Percentiles rank a stretch among this genome's conserved stretches.
Evolutionary conservation across 108 stramenopile genomes (phyloP).

Genomic region (Asterionellopsis glacialis): DNA sequence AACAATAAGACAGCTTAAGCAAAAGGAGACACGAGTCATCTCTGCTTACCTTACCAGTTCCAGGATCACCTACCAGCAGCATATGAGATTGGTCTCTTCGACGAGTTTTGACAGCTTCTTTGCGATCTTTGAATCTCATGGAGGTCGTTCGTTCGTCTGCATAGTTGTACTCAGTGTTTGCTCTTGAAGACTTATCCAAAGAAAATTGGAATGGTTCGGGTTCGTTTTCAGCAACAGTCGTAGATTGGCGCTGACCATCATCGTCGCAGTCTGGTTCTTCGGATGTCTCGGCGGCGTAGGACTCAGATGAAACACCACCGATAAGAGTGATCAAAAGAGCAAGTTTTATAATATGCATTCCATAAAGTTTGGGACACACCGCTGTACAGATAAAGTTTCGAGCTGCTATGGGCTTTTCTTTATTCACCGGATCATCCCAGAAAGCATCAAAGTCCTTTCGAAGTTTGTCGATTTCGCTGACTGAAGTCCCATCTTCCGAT

Average conservation of each 20-base stretch:
- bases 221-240: constrained; percentile 8
- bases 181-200: constrained; percentile 1
- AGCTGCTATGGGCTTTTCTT: constrained; percentile 66
- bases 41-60: constrained; percentile 33
- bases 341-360: constrained; percentile 91
- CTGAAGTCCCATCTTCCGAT: neutral
- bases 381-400: constrained; percentile 87
- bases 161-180: constrained; percentile 8
- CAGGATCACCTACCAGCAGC: constrained; percentile 87
- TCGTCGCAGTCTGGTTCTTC: constrained; percentile 22
- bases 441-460: constrained; percentile 81
- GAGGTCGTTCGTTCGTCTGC: constrained; percentile 15
- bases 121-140: constrained; percentile 5
- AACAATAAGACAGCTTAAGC: constrained; percentile 8
- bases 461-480: constrained; percentile 56
- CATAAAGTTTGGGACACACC: constrained; percentile 96
- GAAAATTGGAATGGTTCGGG: constrained; percentile 54
- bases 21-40: neutral
- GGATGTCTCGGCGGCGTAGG: neutral
- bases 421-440: constrained; percentile 51
- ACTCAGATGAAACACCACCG: constrained; percentile 70
- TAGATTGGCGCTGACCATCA: neutral
- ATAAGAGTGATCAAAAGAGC: constrained; percentile 89
- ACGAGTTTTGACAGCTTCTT: constrained; percentile 44
- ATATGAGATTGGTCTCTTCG: constrained; percentile 84